Evolutionary conservation across 1,139 yeast genomes (phyloP), one percentile per base, ranked within the genome.

Genomic region (Meyerozyma carpophila): DNA sequence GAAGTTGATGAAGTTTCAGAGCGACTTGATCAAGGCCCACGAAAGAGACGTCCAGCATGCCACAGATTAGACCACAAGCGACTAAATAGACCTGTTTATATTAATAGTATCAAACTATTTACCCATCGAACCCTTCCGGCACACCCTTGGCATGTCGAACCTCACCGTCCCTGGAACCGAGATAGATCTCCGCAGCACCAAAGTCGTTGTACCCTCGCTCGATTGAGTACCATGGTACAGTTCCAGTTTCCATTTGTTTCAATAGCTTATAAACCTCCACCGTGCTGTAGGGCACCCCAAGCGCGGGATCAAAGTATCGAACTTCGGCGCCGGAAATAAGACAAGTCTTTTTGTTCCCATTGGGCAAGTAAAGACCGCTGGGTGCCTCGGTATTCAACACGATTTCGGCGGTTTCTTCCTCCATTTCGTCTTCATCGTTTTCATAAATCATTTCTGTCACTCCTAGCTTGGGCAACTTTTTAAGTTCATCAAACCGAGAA

Each of bases 231-330:
- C 97, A 91, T 16, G 81, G 79, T 41, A 78, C 76, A 41, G 66
- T 71, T 3, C 89, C 88, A 42, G 75, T 80, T 51, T 83, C 86
- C 26, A 88, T 75, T 32, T 75, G 75, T 55, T 85, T 83, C 51
- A 90, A 74, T 32, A 83, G 70, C 51, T 77, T 82, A 59, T 84
- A 87, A 8, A 93, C 84, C 41, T 85, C 94, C 50, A 88, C 88
- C 47, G 84, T 84, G 43, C 85, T 77, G 62, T 91, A 91, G 2
- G 96, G 95, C 42, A 90, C 78, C 40, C 95, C 95, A 32, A 85
- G 81, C 37, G 80, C 75, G 0, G 97, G 97, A 66, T 91, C 97
- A 52, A 87, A 84, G 62, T 88, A 91, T 57, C 81, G 77, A 32
- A 94, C 95, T 44, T 83, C 84, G 39, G 77, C 76, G 11, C 95